Conservation (phyloP, 768 basidiomycete genomes). For the Lyophyllum shimeji region DNA sequence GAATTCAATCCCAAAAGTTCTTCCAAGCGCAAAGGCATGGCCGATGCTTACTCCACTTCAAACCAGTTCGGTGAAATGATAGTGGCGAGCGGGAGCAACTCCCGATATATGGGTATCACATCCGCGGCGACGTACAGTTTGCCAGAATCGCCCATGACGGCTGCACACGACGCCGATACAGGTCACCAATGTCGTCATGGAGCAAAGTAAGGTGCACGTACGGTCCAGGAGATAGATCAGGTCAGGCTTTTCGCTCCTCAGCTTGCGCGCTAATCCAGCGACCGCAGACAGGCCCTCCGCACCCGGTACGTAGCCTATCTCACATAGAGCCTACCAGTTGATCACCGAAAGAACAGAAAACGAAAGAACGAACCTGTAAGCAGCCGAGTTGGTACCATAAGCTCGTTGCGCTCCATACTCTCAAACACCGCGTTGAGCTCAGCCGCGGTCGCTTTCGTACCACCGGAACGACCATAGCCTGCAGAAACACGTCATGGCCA, state of each 20-base stretch:
- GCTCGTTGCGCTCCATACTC: slow-evolving; percentile 70
- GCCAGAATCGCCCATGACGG: slow-evolving; percentile 94
- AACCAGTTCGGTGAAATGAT: slow-evolving; percentile 99
- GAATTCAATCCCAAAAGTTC: background rate
- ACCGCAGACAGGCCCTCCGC: slow-evolving; percentile 76
- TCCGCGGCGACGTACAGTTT: slow-evolving; percentile 84
- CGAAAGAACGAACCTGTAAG: slow-evolving; percentile 61
- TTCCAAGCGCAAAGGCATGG: background rate
- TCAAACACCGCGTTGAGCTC: slow-evolving; percentile 80
- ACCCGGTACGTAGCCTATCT: slow-evolving; percentile 70
- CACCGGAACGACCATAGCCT: slow-evolving; percentile 86
- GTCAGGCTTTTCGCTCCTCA: slow-evolving; percentile 56
- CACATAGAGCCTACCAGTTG: background rate
- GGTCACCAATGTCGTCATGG: background rate
- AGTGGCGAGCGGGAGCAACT: slow-evolving; percentile 78
- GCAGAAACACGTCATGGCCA: slow-evolving; percentile 3
- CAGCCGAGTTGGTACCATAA: slow-evolving; percentile 69
- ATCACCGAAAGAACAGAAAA: background rate
- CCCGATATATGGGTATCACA: slow-evolving; percentile 84
- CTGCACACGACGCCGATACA: slow-evolving; percentile 35
- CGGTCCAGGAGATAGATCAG: slow-evolving; percentile 91
- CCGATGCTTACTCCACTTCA: slow-evolving; percentile 79
- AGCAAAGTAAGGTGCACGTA: slow-evolving; percentile 38
- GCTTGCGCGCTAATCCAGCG: slow-evolving; percentile 54
- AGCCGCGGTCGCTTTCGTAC: slow-evolving; percentile 72